A percentile compares a stretch with the other conserved stretches of the same genome.
phyloP scores from a whole-genome alignment of 768 basidiomycete species.

The Chalciporus chontae region DNA sequence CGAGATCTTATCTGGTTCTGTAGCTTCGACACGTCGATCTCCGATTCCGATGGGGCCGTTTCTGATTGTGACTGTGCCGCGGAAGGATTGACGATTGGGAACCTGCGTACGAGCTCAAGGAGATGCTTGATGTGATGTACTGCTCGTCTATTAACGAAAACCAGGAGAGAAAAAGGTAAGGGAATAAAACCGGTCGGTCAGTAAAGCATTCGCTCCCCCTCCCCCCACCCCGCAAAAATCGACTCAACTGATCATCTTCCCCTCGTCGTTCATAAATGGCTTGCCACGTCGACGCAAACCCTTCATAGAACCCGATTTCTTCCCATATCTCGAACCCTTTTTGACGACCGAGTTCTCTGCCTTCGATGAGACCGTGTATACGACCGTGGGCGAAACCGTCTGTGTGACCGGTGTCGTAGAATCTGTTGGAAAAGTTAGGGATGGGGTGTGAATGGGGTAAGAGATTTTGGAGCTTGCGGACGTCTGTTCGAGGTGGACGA shows the following conservation, averaged over 20 bases:
- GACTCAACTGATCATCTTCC: constrained; percentile 44
- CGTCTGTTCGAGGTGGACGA: constrained; percentile 64
- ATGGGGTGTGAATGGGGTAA: neutral
- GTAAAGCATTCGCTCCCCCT: too few relatives aligned
- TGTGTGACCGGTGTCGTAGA: constrained; percentile 74
- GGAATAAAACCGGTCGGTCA: too few relatives aligned
- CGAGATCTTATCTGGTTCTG: constrained; percentile 83
- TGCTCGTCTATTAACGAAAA: constrained; percentile 44
- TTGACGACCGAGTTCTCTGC: constrained; percentile 80
- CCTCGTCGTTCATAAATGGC: constrained; percentile 41
- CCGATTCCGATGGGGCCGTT: constrained; percentile 25
- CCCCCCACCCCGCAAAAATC: too few relatives aligned
- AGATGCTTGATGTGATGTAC: constrained; percentile 64
- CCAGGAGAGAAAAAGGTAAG: too few relatives aligned
- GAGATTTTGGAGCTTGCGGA: constrained; percentile 30
- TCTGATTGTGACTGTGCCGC: too few relatives aligned
- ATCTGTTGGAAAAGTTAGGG: constrained; percentile 42
- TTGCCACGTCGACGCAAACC: constrained; percentile 73
- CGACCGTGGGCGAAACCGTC: constrained; percentile 83
- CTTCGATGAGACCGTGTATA: constrained; percentile 89
- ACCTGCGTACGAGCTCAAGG: constrained; percentile 65
- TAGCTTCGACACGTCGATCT: constrained; percentile 70
- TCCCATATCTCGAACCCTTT: constrained; percentile 98
- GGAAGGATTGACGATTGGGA: constrained; percentile 77
- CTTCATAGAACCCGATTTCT: constrained; percentile 92